Base-by-base conservation (phyloP, 1,284 basidiomycete genomes). In the Ceratobasidium theobromae region DNA sequence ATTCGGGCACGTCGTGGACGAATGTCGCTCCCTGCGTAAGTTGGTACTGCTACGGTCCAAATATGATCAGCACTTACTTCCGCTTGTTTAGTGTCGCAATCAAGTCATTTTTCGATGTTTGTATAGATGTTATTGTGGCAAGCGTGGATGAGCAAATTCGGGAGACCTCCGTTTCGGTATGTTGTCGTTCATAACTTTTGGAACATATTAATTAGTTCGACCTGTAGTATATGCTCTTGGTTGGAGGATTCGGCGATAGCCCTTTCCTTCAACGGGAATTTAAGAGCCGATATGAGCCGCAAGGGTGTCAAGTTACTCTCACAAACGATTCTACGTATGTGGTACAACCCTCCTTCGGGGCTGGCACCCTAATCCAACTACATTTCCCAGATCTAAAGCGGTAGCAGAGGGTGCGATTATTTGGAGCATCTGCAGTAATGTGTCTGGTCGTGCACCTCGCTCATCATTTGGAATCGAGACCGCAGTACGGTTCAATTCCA, bases 241-340 rank as follows among this genome's bases (percentile, higher is more conserved):
- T 68, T 28, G 67, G 67, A 5, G 67, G 67, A 0, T 68, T 68
- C 38, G 67, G 67, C 21, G 67, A 68, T 21, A 66, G 64, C n/a
- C 62, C 62, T 5, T 66, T 21, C 49, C 46, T 68, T 14, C 64
- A 55, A 4, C 35, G 65, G 11, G 38, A 55, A 4, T 65, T 68
- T 30, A 25, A 38, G 11, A n/a, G 4, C 9, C 38, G 51, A 9
- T 58, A 58, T n/a, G 53, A 58, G 23, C 30, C 45, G 1, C 25
- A 48, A 23, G 53, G 53, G 21, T 46, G 43, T 18, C 48, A 68
- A 38, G 43, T 68, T 18, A 66, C 65, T 9, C 41, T 62, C 14
- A 52, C 64, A 8, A 60, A 68, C 11, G 67, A 68, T 21, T 58
- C 53, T 12, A 68, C 67, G 67, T 68, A 48, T 11, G 67, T 35